Conservation (phyloP, 2,329 filamentous ascomycete genomes). For the Cercospora canescens region DNA sequence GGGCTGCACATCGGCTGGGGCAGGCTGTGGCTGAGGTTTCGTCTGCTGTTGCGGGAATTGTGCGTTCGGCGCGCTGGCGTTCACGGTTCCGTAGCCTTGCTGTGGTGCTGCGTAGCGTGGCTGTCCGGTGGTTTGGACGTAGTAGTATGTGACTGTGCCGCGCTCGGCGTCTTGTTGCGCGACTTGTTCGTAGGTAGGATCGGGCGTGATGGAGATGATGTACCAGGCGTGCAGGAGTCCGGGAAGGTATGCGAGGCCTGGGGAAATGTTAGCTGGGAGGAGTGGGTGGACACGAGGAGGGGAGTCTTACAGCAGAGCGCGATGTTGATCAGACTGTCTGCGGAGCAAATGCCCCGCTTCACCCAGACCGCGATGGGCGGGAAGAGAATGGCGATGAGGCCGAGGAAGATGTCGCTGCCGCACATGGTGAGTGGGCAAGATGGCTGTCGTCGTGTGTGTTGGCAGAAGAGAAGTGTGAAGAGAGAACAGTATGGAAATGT, state of each 20-base stretch:
- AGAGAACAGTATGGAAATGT: constrained; percentile 9
- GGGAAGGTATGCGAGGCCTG: constrained; percentile 59
- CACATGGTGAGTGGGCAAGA: constrained; percentile 49
- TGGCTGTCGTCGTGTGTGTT: background rate
- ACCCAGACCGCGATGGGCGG: constrained; percentile 77
- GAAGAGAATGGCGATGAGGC: constrained; percentile 62
- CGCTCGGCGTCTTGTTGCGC: constrained; percentile 65
- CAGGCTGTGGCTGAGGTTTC: constrained; percentile 32
- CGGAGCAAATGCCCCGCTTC: constrained; percentile 88
- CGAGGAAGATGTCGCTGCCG: constrained; percentile 61
- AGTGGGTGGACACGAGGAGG: background rate
- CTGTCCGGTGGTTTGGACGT: constrained; percentile 48
- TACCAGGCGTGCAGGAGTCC: constrained; percentile 97
- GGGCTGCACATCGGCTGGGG: constrained; percentile 39
- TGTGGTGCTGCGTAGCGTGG: constrained; percentile 28
- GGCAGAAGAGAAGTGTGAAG: background rate
- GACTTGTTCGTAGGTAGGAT: constrained; percentile 61
- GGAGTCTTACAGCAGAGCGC: constrained; percentile 64
- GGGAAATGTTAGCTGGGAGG: background rate
- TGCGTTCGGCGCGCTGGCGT: constrained; percentile 35
- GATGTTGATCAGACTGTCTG: constrained; percentile 92
- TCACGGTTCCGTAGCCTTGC: constrained; percentile 44
- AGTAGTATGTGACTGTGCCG: constrained; percentile 72
- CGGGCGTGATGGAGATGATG: constrained; percentile 89
- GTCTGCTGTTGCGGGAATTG: constrained; percentile 40